Conservation (phyloP, 495 filamentous ascomycete genomes). For the Thermochaetoides thermophila region DNA sequence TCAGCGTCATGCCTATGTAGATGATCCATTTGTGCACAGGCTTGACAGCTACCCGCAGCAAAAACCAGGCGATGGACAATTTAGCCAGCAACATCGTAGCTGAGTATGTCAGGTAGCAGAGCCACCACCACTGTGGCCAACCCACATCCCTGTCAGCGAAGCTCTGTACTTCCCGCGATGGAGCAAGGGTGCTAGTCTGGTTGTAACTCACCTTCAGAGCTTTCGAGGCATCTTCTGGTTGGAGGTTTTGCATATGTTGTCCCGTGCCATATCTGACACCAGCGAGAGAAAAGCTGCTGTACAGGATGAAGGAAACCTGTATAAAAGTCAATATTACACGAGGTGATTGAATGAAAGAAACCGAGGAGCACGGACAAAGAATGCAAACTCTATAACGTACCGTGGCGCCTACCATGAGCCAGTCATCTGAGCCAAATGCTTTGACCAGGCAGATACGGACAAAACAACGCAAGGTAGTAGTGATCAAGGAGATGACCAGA, state of each 20-base stretch:
- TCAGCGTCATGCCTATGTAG: constrained; percentile 10
- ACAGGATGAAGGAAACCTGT: constrained; percentile 3
- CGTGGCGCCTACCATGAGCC: constrained; percentile 6
- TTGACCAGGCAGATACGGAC: constrained; percentile 7
- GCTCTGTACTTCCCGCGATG: no score
- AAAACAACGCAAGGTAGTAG: constrained; percentile 6
- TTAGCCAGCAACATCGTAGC: constrained; percentile 21
- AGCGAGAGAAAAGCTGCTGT: constrained; percentile 4
- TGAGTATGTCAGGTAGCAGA: constrained; percentile 12
- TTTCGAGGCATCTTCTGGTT: background rate
- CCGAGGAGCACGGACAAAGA: no score
- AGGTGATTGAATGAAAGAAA: background rate
- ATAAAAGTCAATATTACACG: background rate
- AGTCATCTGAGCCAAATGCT: constrained; percentile 9
- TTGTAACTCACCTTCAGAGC: constrained; percentile 8
- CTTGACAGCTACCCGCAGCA: constrained; percentile 26
- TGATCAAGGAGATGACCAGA: constrained; percentile 1
- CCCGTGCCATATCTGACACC: constrained; percentile 6
- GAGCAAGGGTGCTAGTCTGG: no score
- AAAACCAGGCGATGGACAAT: constrained; percentile 28
- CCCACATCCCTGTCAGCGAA: no score
- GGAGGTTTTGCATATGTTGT: background rate
- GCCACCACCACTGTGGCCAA: constrained; percentile 16
- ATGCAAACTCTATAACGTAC: no score
- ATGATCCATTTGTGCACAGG: constrained; percentile 27